Conservation (phyloP, 257 asterid genomes). For the Fraxinus anomala region DNA sequence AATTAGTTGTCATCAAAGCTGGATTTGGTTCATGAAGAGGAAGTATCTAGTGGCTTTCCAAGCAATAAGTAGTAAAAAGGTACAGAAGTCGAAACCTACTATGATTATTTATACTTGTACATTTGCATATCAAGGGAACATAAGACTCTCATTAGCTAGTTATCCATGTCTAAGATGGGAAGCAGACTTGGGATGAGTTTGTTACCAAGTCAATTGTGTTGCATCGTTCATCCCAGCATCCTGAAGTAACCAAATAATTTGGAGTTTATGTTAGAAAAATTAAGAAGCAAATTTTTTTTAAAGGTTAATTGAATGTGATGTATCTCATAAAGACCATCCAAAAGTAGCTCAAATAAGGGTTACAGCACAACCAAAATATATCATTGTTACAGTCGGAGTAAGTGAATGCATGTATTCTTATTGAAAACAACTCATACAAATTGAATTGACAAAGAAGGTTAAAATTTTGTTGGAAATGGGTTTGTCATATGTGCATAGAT, state of each 20-base stretch:
- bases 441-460: background rate
- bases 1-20: background rate
- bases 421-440: background rate
- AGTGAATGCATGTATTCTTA: background rate
- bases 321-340: background rate
- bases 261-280: constrained; percentile 15
- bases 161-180: background rate
- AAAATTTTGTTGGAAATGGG: too few species aligned
- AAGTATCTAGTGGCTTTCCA: background rate
- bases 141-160: background rate
- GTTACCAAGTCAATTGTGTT: constrained; percentile 83
- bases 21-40: background rate
- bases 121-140: background rate
- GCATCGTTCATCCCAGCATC: constrained; percentile 91
- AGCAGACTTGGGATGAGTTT: background rate
- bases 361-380: too few species aligned
- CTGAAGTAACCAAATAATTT: constrained; percentile 69
- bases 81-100: too few species aligned
- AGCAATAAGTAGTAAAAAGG: too few species aligned
- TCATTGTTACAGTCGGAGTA: background rate
- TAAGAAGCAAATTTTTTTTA: background rate
- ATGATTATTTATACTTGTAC: too few species aligned
- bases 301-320: constrained; percentile 6
- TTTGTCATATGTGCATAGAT: background rate
- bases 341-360: background rate